A percentile compares a stretch with the other conserved stretches of the same genome.
These are phyloP conservation scores for Ceratobasidium sp. DNA, from an alignment of 1,284 basidiomycete genomes.

Conservation along the genomic window DNA sequence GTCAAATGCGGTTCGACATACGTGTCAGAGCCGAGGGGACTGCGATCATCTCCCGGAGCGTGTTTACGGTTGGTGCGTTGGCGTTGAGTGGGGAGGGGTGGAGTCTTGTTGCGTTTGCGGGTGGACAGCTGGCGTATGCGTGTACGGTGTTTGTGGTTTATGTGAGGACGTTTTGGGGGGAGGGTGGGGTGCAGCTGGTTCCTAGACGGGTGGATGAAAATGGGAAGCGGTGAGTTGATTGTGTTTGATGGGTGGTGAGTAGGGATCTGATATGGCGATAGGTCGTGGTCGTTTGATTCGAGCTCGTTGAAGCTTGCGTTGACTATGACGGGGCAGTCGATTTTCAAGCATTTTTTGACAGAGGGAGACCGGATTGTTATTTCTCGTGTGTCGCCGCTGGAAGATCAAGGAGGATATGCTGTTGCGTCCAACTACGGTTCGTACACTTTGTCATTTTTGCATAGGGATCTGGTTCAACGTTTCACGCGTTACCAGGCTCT, in stretches of 20 bases:
- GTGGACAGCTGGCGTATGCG: conserved; percentile 82
- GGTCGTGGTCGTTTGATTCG: conserved; percentile 59
- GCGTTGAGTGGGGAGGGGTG: conserved; percentile 60
- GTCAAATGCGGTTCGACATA: conserved; percentile 69
- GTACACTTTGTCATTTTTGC: conserved; percentile 48
- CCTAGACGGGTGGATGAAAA: conserved; percentile 38
- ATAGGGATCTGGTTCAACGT: conserved; percentile 13
- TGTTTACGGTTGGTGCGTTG: conserved; percentile 74
- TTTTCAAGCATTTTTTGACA: conserved; percentile 94
- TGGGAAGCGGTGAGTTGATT: conserved; percentile 18
- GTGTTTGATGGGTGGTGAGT: too few species aligned
- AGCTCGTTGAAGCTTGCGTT: conserved; percentile 67
- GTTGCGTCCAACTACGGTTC: conserved; percentile 93
- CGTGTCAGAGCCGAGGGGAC: conserved; percentile 85
- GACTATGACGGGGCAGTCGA: conserved; percentile 85
- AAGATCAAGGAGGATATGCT: conserved; percentile 93
- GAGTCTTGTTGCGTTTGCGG: conserved; percentile 82
- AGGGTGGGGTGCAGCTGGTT: conserved; percentile 24
- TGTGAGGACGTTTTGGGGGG: conserved; percentile 49
- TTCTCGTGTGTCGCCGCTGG: conserved; percentile 80
- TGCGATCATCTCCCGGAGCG: conserved; percentile 78
- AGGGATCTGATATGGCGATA: background rate
- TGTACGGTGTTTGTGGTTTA: conserved; percentile 55
- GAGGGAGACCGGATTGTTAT: conserved; percentile 95
- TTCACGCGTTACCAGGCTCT: conserved; percentile 68